Percentiles rank a stretch among this genome's conserved stretches.
phyloP scores from a whole-genome alignment of 2,329 filamentous ascomycete genomes.

The Alternaria gaisen region DNA sequence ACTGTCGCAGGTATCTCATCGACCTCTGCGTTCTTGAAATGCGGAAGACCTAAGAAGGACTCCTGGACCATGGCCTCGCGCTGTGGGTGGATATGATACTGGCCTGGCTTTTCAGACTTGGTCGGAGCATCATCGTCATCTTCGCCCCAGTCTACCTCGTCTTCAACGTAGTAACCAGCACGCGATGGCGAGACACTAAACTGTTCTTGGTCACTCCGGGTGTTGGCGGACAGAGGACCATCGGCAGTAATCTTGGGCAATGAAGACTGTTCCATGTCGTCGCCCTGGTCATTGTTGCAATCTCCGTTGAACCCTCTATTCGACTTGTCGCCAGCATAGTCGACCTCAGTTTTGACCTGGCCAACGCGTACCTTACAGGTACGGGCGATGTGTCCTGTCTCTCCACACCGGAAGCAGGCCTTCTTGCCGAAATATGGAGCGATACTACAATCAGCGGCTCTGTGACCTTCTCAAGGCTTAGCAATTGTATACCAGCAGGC shows the following conservation, averaged over 20 bases:
- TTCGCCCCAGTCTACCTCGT: slow-evolving; percentile 7
- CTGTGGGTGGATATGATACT: neutral
- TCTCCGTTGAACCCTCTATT: neutral
- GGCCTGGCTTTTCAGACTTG: neutral
- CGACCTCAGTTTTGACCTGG: neutral
- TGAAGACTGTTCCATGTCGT: neutral
- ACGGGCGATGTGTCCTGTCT: neutral
- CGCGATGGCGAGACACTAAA: neutral
- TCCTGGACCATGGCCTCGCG: neutral
- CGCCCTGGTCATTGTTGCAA: neutral
- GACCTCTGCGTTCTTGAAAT: neutral
- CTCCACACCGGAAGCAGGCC: neutral
- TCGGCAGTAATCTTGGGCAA: neutral
- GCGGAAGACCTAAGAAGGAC: neutral
- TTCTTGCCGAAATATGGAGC: neutral
- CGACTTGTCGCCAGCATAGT: neutral
- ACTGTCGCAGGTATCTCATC: slow-evolving; percentile 1
- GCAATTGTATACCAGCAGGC: neutral
- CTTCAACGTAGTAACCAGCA: neutral
- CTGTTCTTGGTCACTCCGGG: neutral
- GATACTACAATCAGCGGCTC: neutral
- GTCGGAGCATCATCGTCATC: neutral
- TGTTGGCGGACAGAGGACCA: neutral
- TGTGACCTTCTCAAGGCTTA: neutral
- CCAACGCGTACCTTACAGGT: neutral